Base-by-base conservation (phyloP, 2,329 filamentous ascomycete species). In the Neospermospora avenae region DNA sequence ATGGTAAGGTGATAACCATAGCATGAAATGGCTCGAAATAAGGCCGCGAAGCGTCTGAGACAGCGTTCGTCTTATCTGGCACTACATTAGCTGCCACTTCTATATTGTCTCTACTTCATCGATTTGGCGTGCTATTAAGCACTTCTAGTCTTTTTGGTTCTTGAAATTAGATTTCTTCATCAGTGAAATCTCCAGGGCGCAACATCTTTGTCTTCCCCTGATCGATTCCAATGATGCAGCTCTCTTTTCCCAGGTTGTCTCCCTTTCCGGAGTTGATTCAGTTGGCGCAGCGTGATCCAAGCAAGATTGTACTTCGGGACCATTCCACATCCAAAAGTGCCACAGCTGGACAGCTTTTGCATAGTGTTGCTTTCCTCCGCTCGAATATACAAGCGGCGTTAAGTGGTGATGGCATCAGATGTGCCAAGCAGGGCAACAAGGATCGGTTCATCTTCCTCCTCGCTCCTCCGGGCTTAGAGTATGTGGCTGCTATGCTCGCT, bases 401-500 rank as follows among this genome's bases (percentile, higher is more conserved):
- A 3, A 13, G 57, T 14, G 49, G 59, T 34, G 59, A 64, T 61
- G 54, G 55, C 39, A 60, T 49, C 25, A 48, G 58, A 31, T 28
- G 57, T 41, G 52, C 28, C 34, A n/a, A 22, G 14, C 49, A 51
- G 16, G 18, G 34, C 13, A 49, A 39, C 22, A 52, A 63, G 13
- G 64, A 65, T 28, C 57, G 51, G 35, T 66, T 66, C 57, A 61
- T 64, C 49, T 66, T 63, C 41, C 16, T 66, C 28, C 34, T 66
- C 57, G 64, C 60, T 18, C 57, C 62, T 39, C 64, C 64, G 35
- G 64, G 64, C 24, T 58, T 52, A 44, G 60, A 66, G 31, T 66
- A 66, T 39, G 60, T 66, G 41, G 60, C 63, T 4, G 60, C 64
- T 2, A 66, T 66, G 64, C 64, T 66, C 60, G 60, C 62, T 16